phyloP scores from a whole-genome alignment of 768 basidiomycete genomes.

The Tricholoma flavovirens region DNA sequence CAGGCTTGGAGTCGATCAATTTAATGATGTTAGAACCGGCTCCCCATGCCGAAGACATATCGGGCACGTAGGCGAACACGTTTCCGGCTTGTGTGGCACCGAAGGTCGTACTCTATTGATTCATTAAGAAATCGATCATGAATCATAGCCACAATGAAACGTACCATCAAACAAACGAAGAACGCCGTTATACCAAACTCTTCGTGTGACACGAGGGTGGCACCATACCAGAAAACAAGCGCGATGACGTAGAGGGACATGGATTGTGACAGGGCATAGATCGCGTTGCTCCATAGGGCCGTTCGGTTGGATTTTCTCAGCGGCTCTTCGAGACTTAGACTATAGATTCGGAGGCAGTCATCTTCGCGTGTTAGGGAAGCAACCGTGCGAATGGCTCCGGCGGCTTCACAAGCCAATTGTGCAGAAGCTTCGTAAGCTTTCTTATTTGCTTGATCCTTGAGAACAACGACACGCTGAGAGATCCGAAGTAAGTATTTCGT shows the following conservation, averaged over 20 bases:
- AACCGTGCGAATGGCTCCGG: constrained; percentile 85
- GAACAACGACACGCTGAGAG: constrained; percentile 69
- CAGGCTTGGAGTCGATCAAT: constrained; percentile 65
- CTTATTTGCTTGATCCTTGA: constrained; percentile 84
- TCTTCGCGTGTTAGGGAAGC: constrained; percentile 85
- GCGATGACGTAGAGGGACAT: constrained; percentile 75
- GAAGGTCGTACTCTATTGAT: constrained; percentile 58
- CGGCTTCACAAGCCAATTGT: constrained; percentile 88
- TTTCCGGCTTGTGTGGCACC: constrained; percentile 85
- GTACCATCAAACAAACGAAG: constrained; percentile 79
- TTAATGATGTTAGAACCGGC: constrained; percentile 75
- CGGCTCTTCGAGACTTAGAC: constrained; percentile 65
- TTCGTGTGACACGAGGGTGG: no score
- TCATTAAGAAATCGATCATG: constrained; percentile 1
- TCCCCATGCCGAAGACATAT: constrained; percentile 76
- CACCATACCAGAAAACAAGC: constrained; percentile 77
- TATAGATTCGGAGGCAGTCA: constrained; percentile 64
- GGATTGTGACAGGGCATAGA: constrained; percentile 74
- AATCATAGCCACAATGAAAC: constrained; percentile 15
- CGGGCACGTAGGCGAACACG: constrained; percentile 80
- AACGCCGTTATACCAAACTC: constrained; percentile 57
- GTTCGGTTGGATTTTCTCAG: constrained; percentile 57
- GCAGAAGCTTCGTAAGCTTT: constrained; percentile 73
- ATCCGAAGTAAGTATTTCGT: not conserved
- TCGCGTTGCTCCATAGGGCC: constrained; percentile 54